These are phyloP conservation scores for Oryza coarctata DNA, from an alignment of 176 grass and related monocot genomes.

Conservation along the genomic window DNA sequence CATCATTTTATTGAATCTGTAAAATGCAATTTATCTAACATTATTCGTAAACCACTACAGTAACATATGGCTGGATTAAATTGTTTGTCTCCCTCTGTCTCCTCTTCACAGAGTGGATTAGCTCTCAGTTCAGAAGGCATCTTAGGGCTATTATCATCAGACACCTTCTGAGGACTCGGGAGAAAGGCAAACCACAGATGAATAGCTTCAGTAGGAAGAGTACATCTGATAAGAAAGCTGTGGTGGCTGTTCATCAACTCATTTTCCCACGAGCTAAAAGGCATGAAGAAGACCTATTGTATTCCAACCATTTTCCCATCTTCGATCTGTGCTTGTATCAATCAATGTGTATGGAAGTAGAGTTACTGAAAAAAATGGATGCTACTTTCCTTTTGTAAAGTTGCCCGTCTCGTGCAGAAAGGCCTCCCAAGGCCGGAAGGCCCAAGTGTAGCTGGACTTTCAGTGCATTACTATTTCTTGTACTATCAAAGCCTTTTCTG, in stretches of 20 bases:
- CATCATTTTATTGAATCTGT: background rate
- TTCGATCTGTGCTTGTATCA: conserved; percentile 12
- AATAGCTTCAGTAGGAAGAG: conserved; percentile 21
- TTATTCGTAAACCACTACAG: background rate
- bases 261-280: background rate
- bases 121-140: conserved; percentile 85
- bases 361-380: conserved; percentile 39
- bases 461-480: background rate
- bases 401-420: conserved; percentile 18
- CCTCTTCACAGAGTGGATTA: conserved; percentile 74
- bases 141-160: conserved; percentile 75
- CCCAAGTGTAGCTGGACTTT: conserved; percentile 19
- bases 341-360: conserved; percentile 30
- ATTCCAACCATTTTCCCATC: conserved; percentile 5
- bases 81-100: background rate
- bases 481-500: conserved; percentile 20
- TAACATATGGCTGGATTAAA: conserved; percentile 16
- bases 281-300: conserved; percentile 19
- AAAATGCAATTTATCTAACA: background rate
- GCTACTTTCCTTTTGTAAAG: conserved; percentile 34
- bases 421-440: background rate
- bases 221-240: conserved; percentile 12
- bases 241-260: background rate
- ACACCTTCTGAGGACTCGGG: conserved; percentile 43
- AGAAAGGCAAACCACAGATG: conserved; percentile 25